phyloP scores from a whole-genome alignment of 129 eudicot species.

The Calendula officinalis region DNA sequence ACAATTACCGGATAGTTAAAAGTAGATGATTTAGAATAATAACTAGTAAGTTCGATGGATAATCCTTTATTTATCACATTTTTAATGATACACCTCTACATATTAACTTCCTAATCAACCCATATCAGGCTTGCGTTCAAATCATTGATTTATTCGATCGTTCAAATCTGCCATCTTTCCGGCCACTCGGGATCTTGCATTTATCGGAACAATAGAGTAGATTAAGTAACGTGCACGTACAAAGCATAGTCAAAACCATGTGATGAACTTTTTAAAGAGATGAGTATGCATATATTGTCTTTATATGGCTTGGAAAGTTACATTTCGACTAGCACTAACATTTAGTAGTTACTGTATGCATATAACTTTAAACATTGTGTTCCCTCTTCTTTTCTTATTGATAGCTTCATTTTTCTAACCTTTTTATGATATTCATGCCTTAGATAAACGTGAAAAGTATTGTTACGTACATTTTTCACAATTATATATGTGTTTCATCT shows the following conservation, averaged over 20 bases:
- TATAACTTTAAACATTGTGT: slow-evolving; percentile 35
- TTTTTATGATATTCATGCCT: slow-evolving; percentile 2
- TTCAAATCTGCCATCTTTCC: too few species aligned
- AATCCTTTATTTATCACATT: too few species aligned
- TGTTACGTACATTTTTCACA: too few species aligned
- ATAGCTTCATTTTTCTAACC: slow-evolving; percentile 36
- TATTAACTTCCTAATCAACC: too few species aligned
- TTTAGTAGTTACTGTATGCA: slow-evolving; percentile 2
- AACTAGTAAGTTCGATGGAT: not conserved
- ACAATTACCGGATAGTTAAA: too few species aligned
- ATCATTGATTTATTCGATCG: too few species aligned
- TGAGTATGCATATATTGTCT: slow-evolving; percentile 1
- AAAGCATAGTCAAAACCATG: slow-evolving; percentile 7
- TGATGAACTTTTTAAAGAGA: slow-evolving; percentile 16
- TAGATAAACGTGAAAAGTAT: not conserved
- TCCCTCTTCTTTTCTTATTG: slow-evolving; percentile 28
- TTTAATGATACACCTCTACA: too few species aligned
- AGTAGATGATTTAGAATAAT: too few species aligned
- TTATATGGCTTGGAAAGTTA: slow-evolving; percentile 13
- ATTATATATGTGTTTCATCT: too few species aligned
- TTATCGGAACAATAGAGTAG: slow-evolving; percentile 3
- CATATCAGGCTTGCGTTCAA: too few species aligned
- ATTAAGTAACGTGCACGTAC: slow-evolving; percentile 34
- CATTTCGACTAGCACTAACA: slow-evolving; percentile 27
- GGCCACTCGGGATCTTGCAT: too few species aligned